Evolutionary conservation across 495 filamentous ascomycete genomes (phyloP).

Genomic region (Gamarada debralockiae): DNA sequence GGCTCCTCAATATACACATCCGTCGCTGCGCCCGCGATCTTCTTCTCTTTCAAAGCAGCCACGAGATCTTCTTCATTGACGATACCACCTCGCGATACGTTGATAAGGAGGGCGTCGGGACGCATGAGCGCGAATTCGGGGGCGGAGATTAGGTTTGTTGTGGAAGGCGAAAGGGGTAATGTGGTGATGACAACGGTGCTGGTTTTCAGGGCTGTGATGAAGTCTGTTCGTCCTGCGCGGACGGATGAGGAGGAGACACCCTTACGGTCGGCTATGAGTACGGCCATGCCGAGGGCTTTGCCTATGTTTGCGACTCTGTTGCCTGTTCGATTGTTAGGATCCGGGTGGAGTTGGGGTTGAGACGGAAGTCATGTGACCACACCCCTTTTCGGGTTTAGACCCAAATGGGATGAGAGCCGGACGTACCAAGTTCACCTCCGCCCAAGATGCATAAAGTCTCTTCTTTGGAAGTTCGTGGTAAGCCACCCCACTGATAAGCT

Average conservation of each 20-base stretch:
- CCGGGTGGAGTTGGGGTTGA: neutral
- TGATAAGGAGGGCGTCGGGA: constrained; percentile 44
- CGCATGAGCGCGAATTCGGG: constrained; percentile 48
- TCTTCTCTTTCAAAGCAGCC: constrained; percentile 38
- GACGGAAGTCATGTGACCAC: neutral
- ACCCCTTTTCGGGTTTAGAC: too few relatives aligned
- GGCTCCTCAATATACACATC: constrained; percentile 55
- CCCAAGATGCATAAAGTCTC: constrained; percentile 50
- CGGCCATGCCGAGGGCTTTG: constrained; percentile 44
- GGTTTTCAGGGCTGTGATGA: constrained; percentile 39
- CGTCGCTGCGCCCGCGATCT: constrained; percentile 47
- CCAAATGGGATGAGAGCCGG: neutral
- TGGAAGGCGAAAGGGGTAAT: constrained; percentile 39
- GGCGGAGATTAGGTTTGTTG: constrained; percentile 39
- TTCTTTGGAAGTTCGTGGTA: constrained; percentile 31
- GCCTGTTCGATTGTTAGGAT: neutral
- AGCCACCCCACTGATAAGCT: constrained; percentile 22
- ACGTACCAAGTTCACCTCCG: constrained; percentile 44
- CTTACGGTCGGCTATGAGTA: constrained; percentile 49
- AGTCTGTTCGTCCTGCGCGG: constrained; percentile 31
- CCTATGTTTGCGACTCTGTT: constrained; percentile 26
- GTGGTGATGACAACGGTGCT: constrained; percentile 47
- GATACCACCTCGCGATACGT: constrained; percentile 54
- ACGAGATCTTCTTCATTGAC: constrained; percentile 50
- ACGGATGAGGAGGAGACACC: constrained; percentile 9